These are phyloP conservation scores for Solanum neorickii DNA, from an alignment of 257 asterid genomes.

Conservation along the genomic window DNA sequence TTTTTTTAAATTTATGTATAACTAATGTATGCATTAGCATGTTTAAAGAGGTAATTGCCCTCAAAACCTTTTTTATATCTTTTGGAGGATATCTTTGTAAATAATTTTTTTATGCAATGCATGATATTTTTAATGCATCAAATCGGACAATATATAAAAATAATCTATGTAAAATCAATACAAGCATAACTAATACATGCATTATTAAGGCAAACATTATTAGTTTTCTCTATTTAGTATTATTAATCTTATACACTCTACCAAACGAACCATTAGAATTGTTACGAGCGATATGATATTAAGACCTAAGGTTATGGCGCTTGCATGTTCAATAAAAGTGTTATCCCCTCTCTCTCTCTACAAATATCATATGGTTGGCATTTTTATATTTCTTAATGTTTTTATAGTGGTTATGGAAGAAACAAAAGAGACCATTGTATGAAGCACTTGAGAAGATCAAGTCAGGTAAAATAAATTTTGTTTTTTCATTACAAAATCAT, in stretches of 20 bases:
- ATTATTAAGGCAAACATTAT: too few relatives aligned
- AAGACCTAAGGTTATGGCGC: neutral
- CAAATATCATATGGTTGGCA: neutral
- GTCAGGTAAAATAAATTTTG: neutral
- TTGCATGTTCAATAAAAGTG: neutral
- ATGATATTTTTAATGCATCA: neutral
- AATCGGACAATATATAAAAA: neutral
- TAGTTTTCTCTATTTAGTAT: too few relatives aligned
- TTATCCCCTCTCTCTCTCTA: neutral
- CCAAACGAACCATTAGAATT: accelerated
- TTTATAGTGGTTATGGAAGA: conserved; percentile 13
- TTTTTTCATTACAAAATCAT: neutral
- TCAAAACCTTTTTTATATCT: neutral
- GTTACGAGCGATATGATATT: neutral
- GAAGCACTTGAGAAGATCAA: conserved; percentile 23
- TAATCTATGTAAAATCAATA: too few relatives aligned
- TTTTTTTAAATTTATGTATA: too few relatives aligned
- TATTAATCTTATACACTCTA: too few relatives aligned
- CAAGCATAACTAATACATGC: neutral
- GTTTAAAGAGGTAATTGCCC: neutral
- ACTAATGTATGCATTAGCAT: neutral
- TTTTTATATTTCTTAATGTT: neutral
- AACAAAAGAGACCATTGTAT: conserved; percentile 7
- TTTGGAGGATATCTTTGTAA: neutral
- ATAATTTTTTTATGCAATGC: neutral